phyloP scores from a whole-genome alignment of 169 alveolate species.

The Babesia divergens region DNA sequence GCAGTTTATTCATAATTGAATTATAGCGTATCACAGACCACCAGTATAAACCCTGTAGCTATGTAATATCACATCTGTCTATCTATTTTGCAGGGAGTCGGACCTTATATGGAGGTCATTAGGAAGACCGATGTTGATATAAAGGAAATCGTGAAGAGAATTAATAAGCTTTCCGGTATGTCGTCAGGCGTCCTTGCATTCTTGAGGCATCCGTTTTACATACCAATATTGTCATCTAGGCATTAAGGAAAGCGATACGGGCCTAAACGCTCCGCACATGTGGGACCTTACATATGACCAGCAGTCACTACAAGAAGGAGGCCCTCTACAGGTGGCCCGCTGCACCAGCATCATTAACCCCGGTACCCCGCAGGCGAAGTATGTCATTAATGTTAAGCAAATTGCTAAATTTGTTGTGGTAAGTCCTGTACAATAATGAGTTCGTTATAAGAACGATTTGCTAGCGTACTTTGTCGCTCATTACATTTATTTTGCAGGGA shows the following conservation, averaged over 20 bases:
- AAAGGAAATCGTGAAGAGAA: slow-evolving; percentile 62
- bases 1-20: too few relatives aligned
- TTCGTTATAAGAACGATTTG: too few relatives aligned
- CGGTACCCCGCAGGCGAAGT: slow-evolving; percentile 96
- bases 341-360: slow-evolving; percentile 96
- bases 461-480: not conserved
- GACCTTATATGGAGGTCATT: slow-evolving; percentile 74
- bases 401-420: slow-evolving; percentile 98
- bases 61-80: too few relatives aligned
- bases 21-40: too few relatives aligned
- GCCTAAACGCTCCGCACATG: slow-evolving; percentile 95
- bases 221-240: slow-evolving; percentile 54
- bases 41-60: too few relatives aligned
- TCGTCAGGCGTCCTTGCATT: not conserved
- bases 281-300: slow-evolving; percentile 98
- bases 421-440: not conserved
- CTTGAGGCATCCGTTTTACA: not conserved
- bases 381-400: slow-evolving; percentile 92
- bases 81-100: slow-evolving; percentile 73
- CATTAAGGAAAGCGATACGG: slow-evolving; percentile 98
- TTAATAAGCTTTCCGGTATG: slow-evolving; percentile 76
- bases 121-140: slow-evolving; percentile 73
- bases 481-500: slow-evolving; percentile 72
- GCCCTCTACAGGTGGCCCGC: slow-evolving; percentile 97
- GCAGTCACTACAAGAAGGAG: slow-evolving; percentile 92